Evolutionary conservation across 2,329 filamentous ascomycete genomes (phyloP).

Genomic region (Claviceps pusilla): DNA sequence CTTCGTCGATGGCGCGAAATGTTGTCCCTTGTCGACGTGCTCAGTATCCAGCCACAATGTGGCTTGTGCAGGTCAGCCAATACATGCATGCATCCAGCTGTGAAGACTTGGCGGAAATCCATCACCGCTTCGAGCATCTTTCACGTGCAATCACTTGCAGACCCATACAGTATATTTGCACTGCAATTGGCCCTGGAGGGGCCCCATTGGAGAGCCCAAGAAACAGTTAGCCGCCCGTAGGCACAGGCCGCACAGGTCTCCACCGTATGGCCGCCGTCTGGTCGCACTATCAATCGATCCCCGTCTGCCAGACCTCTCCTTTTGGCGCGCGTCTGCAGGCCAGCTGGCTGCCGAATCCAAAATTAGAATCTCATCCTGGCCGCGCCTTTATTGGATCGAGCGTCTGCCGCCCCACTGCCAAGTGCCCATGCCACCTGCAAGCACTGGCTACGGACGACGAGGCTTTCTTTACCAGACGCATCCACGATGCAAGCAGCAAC

Average conservation of each 20-base stretch:
- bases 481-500: background rate
- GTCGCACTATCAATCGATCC: conserved; percentile 10
- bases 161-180: no score
- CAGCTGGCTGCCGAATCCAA: conserved; percentile 13
- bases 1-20: no score
- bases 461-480: background rate
- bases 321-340: conserved; percentile 27
- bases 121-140: no score
- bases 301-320: conserved; percentile 8
- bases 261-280: conserved; percentile 5
- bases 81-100: no score
- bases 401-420: background rate
- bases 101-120: no score
- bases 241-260: conserved; percentile 6
- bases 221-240: conserved; percentile 12
- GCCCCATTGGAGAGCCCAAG: conserved; percentile 7
- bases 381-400: conserved; percentile 18
- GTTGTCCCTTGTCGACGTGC: no score
- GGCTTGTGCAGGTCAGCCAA: no score
- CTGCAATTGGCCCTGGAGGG: no score
- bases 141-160: no score
- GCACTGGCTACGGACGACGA: no score
- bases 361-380: conserved; percentile 18
- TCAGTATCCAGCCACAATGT: no score
- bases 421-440: background rate